Conservation (phyloP, 2,329 filamentous ascomycete genomes). For the Falciphora oryzae region DNA sequence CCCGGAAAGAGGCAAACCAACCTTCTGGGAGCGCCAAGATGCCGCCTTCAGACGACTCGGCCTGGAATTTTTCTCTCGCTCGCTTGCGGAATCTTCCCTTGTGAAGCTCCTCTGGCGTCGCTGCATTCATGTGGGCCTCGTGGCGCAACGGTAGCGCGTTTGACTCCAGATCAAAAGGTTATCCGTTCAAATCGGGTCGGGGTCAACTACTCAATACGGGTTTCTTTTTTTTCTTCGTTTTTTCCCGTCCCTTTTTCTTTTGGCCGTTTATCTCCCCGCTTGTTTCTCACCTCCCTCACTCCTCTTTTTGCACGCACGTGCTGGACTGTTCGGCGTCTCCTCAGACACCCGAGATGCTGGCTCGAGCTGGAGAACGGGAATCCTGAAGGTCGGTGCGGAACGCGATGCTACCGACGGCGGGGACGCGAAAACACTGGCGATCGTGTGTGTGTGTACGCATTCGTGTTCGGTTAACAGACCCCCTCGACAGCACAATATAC, state of each 20-base stretch:
- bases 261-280: too few relatives aligned
- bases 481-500: too few relatives aligned
- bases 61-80: neutral
- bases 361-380: too few relatives aligned
- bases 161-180: conserved; percentile 9
- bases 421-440: neutral
- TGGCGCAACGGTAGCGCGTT: conserved; percentile 9
- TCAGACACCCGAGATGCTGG: neutral
- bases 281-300: too few relatives aligned
- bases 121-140: conserved; percentile 2
- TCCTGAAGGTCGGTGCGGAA: neutral
- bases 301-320: neutral
- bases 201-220: neutral
- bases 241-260: too few relatives aligned
- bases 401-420: too few relatives aligned
- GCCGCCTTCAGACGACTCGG: too few relatives aligned
- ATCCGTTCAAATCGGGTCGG: conserved; percentile 10
- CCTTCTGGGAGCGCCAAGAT: too few relatives aligned
- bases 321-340: neutral
- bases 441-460: too few relatives aligned
- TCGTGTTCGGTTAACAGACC: too few relatives aligned
- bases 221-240: neutral
- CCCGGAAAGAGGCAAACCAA: neutral
- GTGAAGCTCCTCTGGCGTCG: neutral
- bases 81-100: neutral